Evolutionary conservation across 176 grass and related monocot species (phyloP), one percentile per base, ranked within the genome.

Genomic region (Rhynchospora pubera): DNA sequence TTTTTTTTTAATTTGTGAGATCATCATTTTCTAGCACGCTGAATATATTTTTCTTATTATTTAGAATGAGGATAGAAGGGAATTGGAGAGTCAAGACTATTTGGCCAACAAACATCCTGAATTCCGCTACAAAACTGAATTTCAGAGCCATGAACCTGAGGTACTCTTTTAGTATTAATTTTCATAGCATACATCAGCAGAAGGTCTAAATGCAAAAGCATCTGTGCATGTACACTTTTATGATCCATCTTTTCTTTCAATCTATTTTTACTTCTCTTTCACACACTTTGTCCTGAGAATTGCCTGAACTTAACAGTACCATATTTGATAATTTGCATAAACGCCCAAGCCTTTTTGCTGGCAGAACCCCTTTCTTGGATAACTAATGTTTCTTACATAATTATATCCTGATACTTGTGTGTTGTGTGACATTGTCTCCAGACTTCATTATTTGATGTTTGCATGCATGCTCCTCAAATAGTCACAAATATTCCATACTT

Each of bases 121-220:
- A 81, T 96, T 96, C 43, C 90, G 90, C 59, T 96, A 96, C 87
- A 96, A 89, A 87, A 96, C 90, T 0, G 93, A 96, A 84, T 96
- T 96, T 85, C 93, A 96, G 79, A 92, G 93, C 85, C 93, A 96
- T 85, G 93, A 96, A 89, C 93, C 93, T 65, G 93, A 96, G 90
- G 93, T 86, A 90, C 62, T 65, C 73, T 7, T 42, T 82, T 47
- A 72, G 44, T 39, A 30, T 23, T 56, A 77, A 30, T 32, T 30
- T 77, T 32, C 14, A 53, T 9, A 34, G 53, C 9, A 7, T 70
- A 45, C 16, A 46, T 55, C 2, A 46, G 42, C 68, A 76, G n/a
- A n/a, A n/a, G 53, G 72, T 28, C 72, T 77, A 55, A 56, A 77
- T 55, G 50, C 50, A 55, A 52, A 18, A 77, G 66, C 34, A 43